Percentiles rank a stretch among this genome's conserved stretches.
phyloP scores from a whole-genome alignment of 1,284 basidiomycete genomes.

The Tilletia indica region DNA sequence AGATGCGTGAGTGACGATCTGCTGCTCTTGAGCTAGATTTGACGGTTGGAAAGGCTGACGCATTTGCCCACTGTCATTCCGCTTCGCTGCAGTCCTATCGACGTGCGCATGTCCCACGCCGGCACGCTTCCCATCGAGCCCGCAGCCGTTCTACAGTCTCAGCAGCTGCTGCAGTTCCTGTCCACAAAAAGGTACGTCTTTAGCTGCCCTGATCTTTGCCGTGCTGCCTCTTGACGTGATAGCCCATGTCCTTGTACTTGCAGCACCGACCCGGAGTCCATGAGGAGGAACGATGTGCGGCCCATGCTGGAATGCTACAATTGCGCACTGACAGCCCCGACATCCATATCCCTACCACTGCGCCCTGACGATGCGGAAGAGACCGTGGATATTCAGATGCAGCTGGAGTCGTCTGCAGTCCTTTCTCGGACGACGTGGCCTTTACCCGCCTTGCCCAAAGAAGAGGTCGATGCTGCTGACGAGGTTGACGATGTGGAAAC shows the following conservation, averaged over 20 bases:
- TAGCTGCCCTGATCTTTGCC: not conserved
- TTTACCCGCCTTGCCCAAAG: not conserved
- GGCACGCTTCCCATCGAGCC: not conserved
- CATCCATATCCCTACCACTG: not conserved
- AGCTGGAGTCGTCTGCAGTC: not conserved
- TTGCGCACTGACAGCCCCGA: not conserved
- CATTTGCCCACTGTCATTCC: too few relatives aligned
- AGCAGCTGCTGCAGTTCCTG: not conserved
- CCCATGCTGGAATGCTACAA: not conserved
- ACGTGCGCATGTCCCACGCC: not conserved
- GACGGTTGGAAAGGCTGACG: too few relatives aligned
- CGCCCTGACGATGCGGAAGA: not conserved
- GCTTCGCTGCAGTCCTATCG: not conserved
- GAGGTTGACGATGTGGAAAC: too few relatives aligned
- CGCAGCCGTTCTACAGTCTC: not conserved
- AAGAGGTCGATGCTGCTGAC: not conserved
- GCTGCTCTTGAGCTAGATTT: too few relatives aligned
- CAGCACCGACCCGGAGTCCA: not conserved
- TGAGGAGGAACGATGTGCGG: not conserved
- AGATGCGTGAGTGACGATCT: constrained; percentile 1
- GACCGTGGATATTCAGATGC: not conserved
- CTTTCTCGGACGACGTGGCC: not conserved
- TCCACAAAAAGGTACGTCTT: not conserved
- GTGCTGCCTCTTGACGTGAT: not conserved
- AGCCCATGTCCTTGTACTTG: not conserved